phyloP scores from a whole-genome alignment of 2,329 filamentous ascomycete species.

The Penicillium crustosum region DNA sequence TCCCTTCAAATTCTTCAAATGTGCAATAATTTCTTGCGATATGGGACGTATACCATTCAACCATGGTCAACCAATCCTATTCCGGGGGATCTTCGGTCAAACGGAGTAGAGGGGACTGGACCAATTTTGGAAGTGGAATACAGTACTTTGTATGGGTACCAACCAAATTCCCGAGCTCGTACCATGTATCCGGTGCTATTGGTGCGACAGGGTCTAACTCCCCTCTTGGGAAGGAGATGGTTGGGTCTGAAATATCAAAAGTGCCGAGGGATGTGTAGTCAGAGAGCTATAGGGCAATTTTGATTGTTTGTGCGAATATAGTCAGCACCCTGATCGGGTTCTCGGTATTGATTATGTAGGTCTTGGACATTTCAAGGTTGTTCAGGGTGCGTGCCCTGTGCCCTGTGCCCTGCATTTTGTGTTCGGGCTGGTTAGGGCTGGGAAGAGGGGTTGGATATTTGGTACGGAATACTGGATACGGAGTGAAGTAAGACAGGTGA shows the following conservation, averaged over 20 bases:
- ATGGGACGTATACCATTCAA: neutral
- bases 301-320: neutral
- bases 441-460: neutral
- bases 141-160: neutral
- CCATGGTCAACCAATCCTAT: constrained; percentile 8
- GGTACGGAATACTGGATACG: neutral
- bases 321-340: constrained; percentile 1
- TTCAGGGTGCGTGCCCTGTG: neutral
- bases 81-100: constrained; percentile 11
- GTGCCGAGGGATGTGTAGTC: neutral
- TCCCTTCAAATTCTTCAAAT: neutral
- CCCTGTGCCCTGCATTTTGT: constrained; percentile 4
- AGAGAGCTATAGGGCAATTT: neutral
- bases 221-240: neutral
- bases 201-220: constrained; percentile 1
- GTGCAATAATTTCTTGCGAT: neutral
- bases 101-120: constrained; percentile 17
- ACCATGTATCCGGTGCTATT: constrained; percentile 1
- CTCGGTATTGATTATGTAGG: neutral
- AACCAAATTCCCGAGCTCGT: constrained; percentile 7
- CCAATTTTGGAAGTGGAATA: neutral
- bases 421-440: neutral
- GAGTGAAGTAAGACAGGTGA: neutral
- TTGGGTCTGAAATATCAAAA: constrained; percentile 10
- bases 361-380: neutral